phyloP scores from a whole-genome alignment of 257 asterid genomes.

The Schizonepeta tenuifolia region DNA sequence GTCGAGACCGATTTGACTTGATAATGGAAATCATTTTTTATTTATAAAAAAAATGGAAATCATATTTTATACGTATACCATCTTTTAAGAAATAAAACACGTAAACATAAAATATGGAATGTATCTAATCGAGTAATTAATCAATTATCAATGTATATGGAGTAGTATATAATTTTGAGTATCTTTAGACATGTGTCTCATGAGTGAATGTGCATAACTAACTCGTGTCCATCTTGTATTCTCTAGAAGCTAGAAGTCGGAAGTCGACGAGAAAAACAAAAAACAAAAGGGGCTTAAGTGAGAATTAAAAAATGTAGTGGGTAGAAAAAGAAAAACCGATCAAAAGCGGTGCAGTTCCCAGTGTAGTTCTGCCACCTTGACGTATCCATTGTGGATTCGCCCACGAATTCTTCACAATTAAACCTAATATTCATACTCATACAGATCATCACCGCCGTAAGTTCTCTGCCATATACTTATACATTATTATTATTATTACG shows the following conservation, averaged over 20 bases:
- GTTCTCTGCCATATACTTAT: background rate
- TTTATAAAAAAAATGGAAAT: no score
- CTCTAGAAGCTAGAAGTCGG: background rate
- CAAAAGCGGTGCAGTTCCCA: slow-evolving; percentile 5
- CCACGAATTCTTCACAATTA: background rate
- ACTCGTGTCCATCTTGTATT: background rate
- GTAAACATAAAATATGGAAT: background rate
- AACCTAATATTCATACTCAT: slow-evolving; percentile 5
- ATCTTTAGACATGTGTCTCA: no score
- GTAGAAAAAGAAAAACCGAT: slow-evolving; percentile 12
- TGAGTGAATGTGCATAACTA: no score
- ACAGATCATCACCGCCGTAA: slow-evolving; percentile 32
- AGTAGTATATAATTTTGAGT: no score
- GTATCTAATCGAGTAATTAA: background rate
- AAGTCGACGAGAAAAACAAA: background rate
- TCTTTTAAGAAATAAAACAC: no score
- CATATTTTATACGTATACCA: no score
- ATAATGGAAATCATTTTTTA: no score
- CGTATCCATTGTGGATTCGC: background rate
- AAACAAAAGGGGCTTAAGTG: slow-evolving; percentile 7
- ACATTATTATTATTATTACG: no score
- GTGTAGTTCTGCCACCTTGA: slow-evolving; percentile 30
- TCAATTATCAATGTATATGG: no score
- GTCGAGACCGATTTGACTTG: no score
- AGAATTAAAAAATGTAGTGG: background rate